Evolutionary conservation across 1,284 basidiomycete genomes (phyloP).

Genomic region (Bondarzewia mesenterica): DNA sequence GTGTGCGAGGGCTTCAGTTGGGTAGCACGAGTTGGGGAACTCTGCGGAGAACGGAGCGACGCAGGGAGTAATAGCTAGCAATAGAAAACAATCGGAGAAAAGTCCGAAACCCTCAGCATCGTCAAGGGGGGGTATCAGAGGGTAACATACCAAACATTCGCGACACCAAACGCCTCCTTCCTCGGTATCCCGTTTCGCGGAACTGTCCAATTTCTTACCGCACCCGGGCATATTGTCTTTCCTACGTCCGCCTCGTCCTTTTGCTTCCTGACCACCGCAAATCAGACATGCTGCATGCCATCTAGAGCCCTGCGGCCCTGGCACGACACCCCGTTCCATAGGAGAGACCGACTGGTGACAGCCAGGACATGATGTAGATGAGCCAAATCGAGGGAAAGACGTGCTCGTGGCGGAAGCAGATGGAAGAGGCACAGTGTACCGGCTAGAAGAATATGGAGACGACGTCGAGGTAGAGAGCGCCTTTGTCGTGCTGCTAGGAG

Average conservation of each 20-base stretch:
- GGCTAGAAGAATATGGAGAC: constrained; percentile 30
- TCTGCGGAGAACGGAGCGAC: constrained; percentile 34
- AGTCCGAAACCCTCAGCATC: background rate
- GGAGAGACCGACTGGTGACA: constrained; percentile 64
- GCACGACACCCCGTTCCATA: constrained; percentile 77
- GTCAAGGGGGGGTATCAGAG: constrained; percentile 1
- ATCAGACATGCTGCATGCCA: constrained; percentile 74
- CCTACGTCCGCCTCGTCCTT: constrained; percentile 29
- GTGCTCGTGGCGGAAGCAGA: constrained; percentile 30
- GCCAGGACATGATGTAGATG: constrained; percentile 57
- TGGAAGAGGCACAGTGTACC: constrained; percentile 37
- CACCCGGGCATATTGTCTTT: constrained; percentile 62
- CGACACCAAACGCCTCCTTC: constrained; percentile 72
- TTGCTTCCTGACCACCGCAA: constrained; percentile 60
- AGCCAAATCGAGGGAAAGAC: constrained; percentile 57
- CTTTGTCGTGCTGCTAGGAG: constrained; percentile 7
- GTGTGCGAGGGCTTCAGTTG: constrained; percentile 40
- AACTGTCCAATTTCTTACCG: constrained; percentile 74
- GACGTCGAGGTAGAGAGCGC: constrained; percentile 16
- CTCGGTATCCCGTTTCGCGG: constrained; percentile 60
- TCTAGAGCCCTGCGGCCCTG: constrained; percentile 67
- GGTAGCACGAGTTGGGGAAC: constrained; percentile 37
- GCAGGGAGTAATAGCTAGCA: constrained; percentile 50
- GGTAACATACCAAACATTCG: constrained; percentile 63
- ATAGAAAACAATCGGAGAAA: constrained; percentile 4